Evolutionary conservation across 441 rosid genomes (phyloP).

Genomic region (Erodium chrysanthum): DNA sequence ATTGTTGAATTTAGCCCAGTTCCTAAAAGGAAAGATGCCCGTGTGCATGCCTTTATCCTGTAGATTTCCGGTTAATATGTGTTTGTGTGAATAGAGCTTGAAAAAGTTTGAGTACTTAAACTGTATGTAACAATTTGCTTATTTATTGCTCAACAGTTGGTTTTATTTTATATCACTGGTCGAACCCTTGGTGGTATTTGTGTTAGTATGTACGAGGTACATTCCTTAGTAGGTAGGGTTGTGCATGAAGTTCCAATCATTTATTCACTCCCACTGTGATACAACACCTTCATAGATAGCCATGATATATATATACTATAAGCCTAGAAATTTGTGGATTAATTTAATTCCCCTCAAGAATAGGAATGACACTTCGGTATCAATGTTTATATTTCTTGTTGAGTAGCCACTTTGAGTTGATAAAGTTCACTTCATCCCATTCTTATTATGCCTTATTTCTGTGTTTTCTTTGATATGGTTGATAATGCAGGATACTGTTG

Average conservation of each 20-base stretch:
- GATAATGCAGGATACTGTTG: conserved; percentile 73
- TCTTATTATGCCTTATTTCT: not conserved
- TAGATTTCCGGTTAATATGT: not conserved
- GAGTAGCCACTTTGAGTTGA: not conserved
- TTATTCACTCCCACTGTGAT: not conserved
- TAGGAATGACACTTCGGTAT: not conserved
- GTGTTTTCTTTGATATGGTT: conserved; percentile 14
- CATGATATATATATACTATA: conserved; percentile 4
- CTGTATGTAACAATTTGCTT: not conserved
- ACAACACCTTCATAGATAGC: not conserved
- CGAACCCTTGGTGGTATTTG: not conserved
- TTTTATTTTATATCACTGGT: not conserved
- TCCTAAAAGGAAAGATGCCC: not conserved
- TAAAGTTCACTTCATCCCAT: conserved; percentile 4
- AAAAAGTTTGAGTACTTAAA: not conserved
- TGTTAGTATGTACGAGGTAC: not conserved
- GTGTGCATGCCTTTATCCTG: not conserved
- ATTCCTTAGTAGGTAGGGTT: not conserved
- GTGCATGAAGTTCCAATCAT: not conserved
- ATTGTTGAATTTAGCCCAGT: not conserved
- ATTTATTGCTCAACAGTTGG: not conserved
- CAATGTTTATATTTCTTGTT: not conserved
- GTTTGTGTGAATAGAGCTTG: not conserved
- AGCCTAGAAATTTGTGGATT: not conserved
- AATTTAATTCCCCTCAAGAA: not conserved